Conservation (phyloP, 345 rosid species). For the Moringa oleifera region DNA sequence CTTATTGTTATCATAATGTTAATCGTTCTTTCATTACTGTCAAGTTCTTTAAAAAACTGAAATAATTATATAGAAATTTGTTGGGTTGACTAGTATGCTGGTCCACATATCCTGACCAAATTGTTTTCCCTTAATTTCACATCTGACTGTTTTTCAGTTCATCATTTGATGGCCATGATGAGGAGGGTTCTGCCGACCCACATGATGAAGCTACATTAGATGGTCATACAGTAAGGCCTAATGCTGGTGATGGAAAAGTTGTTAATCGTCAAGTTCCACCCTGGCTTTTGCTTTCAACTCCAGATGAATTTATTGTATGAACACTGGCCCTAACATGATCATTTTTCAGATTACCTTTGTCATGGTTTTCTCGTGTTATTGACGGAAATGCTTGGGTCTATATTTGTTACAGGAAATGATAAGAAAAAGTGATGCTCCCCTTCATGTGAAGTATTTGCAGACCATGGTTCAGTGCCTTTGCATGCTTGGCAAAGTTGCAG, state of each 20-base stretch:
- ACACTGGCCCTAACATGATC: conserved; percentile 16
- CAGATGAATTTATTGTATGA: conserved; percentile 90
- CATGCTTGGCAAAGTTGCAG: conserved; percentile 93
- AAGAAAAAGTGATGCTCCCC: conserved; percentile 81
- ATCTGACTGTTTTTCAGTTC: conserved; percentile 44
- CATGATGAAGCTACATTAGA: conserved; percentile 55
- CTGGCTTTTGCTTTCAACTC: conserved; percentile 86
- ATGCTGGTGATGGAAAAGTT: conserved; percentile 57
- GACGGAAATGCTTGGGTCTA: conserved; percentile 19
- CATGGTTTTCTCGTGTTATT: conserved; percentile 15
- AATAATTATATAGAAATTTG: too few species aligned
- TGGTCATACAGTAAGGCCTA: conserved; percentile 37
- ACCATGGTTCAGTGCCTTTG: conserved; percentile 97
- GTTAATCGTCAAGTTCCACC: conserved; percentile 53
- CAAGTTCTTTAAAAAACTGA: too few species aligned
- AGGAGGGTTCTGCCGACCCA: conserved; percentile 52
- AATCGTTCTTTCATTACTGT: too few species aligned
- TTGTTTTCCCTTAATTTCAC: neutral
- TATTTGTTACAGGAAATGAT: conserved; percentile 60
- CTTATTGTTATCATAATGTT: too few species aligned
- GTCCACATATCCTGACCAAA: neutral
- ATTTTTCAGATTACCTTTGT: conserved; percentile 12
- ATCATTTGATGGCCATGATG: conserved; percentile 79
- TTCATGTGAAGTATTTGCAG: conserved; percentile 89
- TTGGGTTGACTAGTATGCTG: neutral